These are phyloP conservation scores for Parastagonospora avenae DNA, from an alignment of 2,329 filamentous ascomycete species.

Conservation along the genomic window DNA sequence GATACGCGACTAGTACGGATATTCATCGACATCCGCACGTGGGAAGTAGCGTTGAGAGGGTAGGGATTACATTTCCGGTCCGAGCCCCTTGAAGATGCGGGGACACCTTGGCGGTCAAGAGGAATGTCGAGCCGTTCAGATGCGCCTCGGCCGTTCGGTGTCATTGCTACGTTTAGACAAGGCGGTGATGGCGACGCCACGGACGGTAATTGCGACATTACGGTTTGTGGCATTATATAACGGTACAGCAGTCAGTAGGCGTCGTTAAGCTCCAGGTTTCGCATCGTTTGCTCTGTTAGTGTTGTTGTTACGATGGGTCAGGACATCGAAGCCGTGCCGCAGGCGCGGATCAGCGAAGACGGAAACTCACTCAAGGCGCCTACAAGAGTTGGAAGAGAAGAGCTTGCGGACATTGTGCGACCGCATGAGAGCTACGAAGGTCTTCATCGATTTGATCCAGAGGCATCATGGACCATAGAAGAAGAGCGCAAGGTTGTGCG, in stretches of 20 bases:
- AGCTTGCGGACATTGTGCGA: conserved; percentile 32
- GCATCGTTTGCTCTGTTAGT: conserved; percentile 2
- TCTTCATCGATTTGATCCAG: conserved; percentile 62
- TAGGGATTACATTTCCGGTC: no score
- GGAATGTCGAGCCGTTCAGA: not conserved
- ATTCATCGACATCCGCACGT: no score
- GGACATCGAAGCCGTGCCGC: conserved; percentile 30
- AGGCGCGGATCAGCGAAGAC: conserved; percentile 28
- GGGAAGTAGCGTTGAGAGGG: no score
- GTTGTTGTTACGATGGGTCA: conserved; percentile 20
- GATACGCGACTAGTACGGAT: conserved; percentile 2
- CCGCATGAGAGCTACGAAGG: conserved; percentile 60
- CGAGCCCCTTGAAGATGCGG: not conserved
- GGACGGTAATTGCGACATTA: conserved; percentile 30
- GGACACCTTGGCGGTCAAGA: not conserved
- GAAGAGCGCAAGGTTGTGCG: conserved; percentile 62
- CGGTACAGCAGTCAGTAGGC: not conserved
- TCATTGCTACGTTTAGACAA: conserved; percentile 19
- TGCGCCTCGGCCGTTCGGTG: conserved; percentile 15
- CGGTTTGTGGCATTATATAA: conserved; percentile 5
- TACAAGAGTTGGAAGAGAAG: conserved; percentile 32
- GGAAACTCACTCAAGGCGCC: conserved; percentile 27
- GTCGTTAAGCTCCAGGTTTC: not conserved
- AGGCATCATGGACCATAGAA: conserved; percentile 58
- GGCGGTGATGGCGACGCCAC: conserved; percentile 15